phyloP scores from a whole-genome alignment of 2,329 filamentous ascomycete species.

The Clathrospora elynae region DNA sequence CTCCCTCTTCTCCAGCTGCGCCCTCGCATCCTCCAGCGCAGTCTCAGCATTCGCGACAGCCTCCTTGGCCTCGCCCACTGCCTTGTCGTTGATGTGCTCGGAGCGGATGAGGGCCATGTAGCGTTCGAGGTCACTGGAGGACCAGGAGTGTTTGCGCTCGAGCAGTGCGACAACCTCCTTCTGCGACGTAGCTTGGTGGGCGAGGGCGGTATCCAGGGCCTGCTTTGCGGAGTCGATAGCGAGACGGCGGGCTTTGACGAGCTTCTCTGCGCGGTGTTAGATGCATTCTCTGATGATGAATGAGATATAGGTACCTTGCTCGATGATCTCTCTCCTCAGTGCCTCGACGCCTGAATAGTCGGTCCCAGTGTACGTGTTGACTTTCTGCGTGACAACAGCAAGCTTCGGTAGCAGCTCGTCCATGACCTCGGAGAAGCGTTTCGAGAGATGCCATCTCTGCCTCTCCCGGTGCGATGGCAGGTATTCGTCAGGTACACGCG shows the following conservation, averaged over 20 bases:
- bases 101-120: slow-evolving; percentile 92
- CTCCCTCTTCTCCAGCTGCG: slow-evolving; percentile 79
- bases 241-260: slow-evolving; percentile 64
- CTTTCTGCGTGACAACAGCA: slow-evolving; percentile 80
- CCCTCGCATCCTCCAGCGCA: slow-evolving; percentile 76
- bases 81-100: slow-evolving; percentile 91
- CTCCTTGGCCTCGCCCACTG: slow-evolving; percentile 73
- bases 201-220: slow-evolving; percentile 81
- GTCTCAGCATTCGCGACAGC: slow-evolving; percentile 75
- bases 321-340: slow-evolving; percentile 77
- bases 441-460: slow-evolving; percentile 62
- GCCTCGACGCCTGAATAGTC: slow-evolving; percentile 86
- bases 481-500: slow-evolving; percentile 46
- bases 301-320: slow-evolving; percentile 57
- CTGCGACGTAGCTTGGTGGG: slow-evolving; percentile 83
- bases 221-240: slow-evolving; percentile 73
- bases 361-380: slow-evolving; percentile 91
- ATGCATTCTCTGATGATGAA: neutral
- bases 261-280: slow-evolving; percentile 52
- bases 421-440: slow-evolving; percentile 74
- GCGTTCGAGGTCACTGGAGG: slow-evolving; percentile 82
- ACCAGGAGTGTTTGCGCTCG: slow-evolving; percentile 93
- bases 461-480: slow-evolving; percentile 60
- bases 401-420: slow-evolving; percentile 86
- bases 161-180: slow-evolving; percentile 94